Percentiles rank a stretch among this genome's conserved stretches.
Evolutionary conservation across 768 basidiomycete genomes (phyloP).

Genomic region (Termitomyces sp.): DNA sequence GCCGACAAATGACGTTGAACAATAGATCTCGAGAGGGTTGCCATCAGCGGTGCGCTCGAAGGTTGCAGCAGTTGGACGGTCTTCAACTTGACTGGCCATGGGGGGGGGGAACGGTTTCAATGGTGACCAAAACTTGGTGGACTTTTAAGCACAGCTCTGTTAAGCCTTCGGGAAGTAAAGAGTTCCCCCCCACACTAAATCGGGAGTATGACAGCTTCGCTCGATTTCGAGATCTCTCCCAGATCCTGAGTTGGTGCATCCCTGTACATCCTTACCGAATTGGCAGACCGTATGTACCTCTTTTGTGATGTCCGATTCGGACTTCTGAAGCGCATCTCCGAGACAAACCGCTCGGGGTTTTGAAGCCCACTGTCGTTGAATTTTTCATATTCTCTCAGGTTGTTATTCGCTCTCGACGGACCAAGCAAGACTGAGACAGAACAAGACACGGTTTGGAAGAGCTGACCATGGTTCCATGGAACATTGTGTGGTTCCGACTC

Average conservation of each 20-base stretch:
- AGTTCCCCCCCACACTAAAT: slow-evolving; percentile 8
- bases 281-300: slow-evolving; percentile 7
- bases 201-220: slow-evolving; percentile 8
- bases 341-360: slow-evolving; percentile 12
- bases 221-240: slow-evolving; percentile 5
- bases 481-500: slow-evolving; percentile 1
- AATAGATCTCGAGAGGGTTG: slow-evolving; percentile 13
- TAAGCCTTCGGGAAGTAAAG: slow-evolving; percentile 7
- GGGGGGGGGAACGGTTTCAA: background rate
- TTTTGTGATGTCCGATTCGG: slow-evolving; percentile 14
- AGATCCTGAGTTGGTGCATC: slow-evolving; percentile 9
- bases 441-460: background rate
- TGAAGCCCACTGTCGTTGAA: background rate
- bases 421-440: slow-evolving; percentile 3
- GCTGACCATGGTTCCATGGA: background rate
- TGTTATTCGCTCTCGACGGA: slow-evolving; percentile 8
- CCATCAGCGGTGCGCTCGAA: slow-evolving; percentile 1
- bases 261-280: background rate
- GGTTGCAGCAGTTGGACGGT: background rate
- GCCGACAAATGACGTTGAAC: slow-evolving; percentile 16
- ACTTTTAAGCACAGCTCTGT: slow-evolving; percentile 10
- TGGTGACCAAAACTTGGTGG: background rate
- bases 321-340: slow-evolving; percentile 6
- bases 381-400: slow-evolving; percentile 5
- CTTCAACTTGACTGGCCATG: slow-evolving; percentile 7